Evolutionary conservation across 73 alveolate species (phyloP).

Genomic region (Paramecium sexaurelia): DNA sequence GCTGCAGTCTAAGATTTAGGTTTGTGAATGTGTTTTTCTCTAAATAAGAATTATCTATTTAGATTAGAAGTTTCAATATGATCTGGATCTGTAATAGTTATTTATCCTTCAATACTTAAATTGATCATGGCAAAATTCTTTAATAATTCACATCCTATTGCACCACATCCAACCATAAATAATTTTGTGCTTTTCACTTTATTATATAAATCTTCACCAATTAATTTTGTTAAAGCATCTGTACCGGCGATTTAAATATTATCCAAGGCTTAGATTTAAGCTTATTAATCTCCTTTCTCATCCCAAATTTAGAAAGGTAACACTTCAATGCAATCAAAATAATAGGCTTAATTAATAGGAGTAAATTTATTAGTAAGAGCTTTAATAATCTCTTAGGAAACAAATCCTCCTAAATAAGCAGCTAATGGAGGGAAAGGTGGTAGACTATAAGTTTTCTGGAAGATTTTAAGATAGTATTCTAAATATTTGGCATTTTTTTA

Average conservation of each 20-base stretch:
- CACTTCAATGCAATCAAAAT: slow-evolving; percentile 86
- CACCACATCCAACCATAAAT: slow-evolving; percentile 96
- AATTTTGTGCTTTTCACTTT: slow-evolving; percentile 77
- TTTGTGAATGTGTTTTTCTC: slow-evolving; percentile 93
- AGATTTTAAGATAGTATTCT: slow-evolving; percentile 1
- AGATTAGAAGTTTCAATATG: slow-evolving; percentile 92
- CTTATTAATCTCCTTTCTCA: slow-evolving; percentile 15
- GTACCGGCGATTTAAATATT: background rate
- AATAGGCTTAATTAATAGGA: slow-evolving; percentile 88
- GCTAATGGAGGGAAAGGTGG: slow-evolving; percentile 76
- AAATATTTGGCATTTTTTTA: background rate
- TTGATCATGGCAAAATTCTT: slow-evolving; percentile 94
- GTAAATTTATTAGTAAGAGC: slow-evolving; percentile 92
- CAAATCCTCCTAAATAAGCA: slow-evolving; percentile 95
- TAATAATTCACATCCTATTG: slow-evolving; percentile 94
- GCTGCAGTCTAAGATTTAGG: slow-evolving; percentile 96
- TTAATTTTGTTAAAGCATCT: background rate
- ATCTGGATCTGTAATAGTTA: slow-evolving; percentile 94
- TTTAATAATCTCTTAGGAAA: slow-evolving; percentile 93
- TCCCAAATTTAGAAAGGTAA: slow-evolving; percentile 67
- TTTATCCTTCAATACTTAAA: slow-evolving; percentile 79
- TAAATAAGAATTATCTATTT: slow-evolving; percentile 89
- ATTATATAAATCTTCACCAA: slow-evolving; percentile 76
- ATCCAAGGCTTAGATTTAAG: background rate
- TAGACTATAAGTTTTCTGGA: background rate